phyloP scores from a whole-genome alignment of 257 asterid genomes.

The Solanum chiquidenum region DNA sequence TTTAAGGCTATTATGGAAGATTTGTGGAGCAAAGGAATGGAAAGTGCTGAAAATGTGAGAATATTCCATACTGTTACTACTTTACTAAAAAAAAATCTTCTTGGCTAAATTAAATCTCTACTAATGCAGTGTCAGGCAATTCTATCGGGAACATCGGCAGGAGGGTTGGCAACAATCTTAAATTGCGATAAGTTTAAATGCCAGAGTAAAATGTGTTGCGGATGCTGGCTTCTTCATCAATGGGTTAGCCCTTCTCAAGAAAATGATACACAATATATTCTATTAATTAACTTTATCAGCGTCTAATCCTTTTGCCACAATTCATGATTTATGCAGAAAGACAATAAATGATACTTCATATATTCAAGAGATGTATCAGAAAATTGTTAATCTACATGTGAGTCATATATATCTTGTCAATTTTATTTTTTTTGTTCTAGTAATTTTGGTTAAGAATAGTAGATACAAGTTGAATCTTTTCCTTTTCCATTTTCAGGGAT shows the following conservation, averaged over 20 bases:
- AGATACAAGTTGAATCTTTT: no score
- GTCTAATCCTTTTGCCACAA: no score
- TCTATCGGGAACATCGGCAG: slow-evolving; percentile 73
- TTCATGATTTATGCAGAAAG: neutral
- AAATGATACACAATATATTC: neutral
- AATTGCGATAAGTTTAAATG: slow-evolving; percentile 59
- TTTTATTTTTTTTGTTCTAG: neutral
- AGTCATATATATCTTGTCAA: no score
- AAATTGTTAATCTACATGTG: neutral
- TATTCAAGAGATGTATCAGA: neutral
- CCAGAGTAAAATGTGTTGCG: slow-evolving; percentile 67
- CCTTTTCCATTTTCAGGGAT: neutral
- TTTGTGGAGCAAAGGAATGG: no score
- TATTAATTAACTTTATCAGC: neutral
- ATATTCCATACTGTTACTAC: no score
- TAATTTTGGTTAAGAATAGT: neutral
- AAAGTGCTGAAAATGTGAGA: neutral
- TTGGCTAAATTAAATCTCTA: neutral
- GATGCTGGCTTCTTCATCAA: slow-evolving; percentile 83
- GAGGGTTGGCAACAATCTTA: slow-evolving; percentile 66
- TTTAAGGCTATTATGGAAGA: no score
- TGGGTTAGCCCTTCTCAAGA: slow-evolving; percentile 28
- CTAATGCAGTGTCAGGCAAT: slow-evolving; percentile 29
- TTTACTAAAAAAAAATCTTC: no score
- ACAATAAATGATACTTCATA: neutral